A percentile compares a stretch with the other conserved stretches of the same genome.
Conservation (phyloP, 371 early-diverging fungal species). For the Lichtheimia ornata region DNA sequence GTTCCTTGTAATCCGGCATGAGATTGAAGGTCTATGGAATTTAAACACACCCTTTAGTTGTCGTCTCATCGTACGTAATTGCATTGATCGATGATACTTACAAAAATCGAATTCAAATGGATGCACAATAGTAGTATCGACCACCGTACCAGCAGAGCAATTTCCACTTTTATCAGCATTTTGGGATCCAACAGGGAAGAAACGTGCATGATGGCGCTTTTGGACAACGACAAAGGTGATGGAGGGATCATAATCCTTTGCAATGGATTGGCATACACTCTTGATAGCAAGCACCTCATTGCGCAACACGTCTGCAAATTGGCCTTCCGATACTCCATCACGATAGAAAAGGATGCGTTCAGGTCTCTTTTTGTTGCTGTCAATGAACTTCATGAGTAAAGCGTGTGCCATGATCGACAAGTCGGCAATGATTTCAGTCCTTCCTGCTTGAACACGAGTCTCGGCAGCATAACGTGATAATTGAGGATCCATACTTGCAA, state of each 20-base stretch:
- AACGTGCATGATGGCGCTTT: slow-evolving; percentile 95
- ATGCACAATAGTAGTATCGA: slow-evolving; percentile 86
- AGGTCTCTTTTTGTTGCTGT: slow-evolving; percentile 75
- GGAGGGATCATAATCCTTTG: slow-evolving; percentile 73
- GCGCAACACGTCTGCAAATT: slow-evolving; percentile 79
- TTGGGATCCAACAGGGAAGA: slow-evolving; percentile 77
- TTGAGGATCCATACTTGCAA: slow-evolving; percentile 82
- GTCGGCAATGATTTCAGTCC: slow-evolving; percentile 88
- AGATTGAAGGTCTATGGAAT: slow-evolving; percentile 68
- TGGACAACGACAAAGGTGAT: slow-evolving; percentile 94
- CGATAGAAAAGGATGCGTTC: slow-evolving; percentile 92
- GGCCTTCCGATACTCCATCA: slow-evolving; percentile 92
- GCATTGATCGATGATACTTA: slow-evolving; percentile 16
- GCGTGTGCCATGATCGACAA: slow-evolving; percentile 81
- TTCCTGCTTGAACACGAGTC: slow-evolving; percentile 79
- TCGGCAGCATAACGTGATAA: slow-evolving; percentile 87
- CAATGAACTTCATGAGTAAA: slow-evolving; percentile 77
- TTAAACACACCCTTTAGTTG: too few species aligned
- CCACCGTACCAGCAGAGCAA: slow-evolving; percentile 85
- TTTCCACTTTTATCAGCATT: slow-evolving; percentile 46
- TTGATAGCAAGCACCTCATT: slow-evolving; percentile 81
- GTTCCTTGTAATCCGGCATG: slow-evolving; percentile 92
- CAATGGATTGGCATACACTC: slow-evolving; percentile 68
- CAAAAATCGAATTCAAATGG: slow-evolving; percentile 88
- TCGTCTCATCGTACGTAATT: too few species aligned